Conservation (phyloP, 2,329 filamentous ascomycete genomes). For the Aspergillus oerlinghausenensis region DNA sequence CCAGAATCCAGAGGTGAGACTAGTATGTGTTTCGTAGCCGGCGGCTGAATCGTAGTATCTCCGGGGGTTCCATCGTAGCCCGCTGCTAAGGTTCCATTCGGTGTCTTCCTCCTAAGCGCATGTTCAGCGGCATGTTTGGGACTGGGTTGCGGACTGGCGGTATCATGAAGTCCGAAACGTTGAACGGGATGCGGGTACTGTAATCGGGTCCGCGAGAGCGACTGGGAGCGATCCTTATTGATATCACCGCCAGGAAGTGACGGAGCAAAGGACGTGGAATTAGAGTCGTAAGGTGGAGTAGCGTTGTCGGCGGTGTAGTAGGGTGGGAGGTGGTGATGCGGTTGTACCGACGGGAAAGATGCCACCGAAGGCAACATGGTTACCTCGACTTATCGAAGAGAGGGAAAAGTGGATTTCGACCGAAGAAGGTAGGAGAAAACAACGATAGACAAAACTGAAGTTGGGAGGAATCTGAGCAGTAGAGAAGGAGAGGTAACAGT, state of each 20-base stretch:
- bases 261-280: constrained; percentile 20
- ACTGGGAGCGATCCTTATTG: constrained; percentile 23
- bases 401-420: neutral
- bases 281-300: constrained; percentile 29
- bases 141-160: constrained; percentile 19
- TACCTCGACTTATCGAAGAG: constrained; percentile 8
- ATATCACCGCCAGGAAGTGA: constrained; percentile 22
- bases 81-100: constrained; percentile 85
- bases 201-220: constrained; percentile 27
- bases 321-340: constrained; percentile 36
- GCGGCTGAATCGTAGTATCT: constrained; percentile 67
- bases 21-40: constrained; percentile 77
- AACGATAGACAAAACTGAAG: constrained; percentile 1
- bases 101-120: constrained; percentile 84
- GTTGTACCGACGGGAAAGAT: constrained; percentile 40
- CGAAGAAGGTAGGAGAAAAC: neutral
- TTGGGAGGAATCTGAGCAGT: constrained; percentile 11
- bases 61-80: constrained; percentile 82
- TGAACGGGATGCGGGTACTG: constrained; percentile 39
- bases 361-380: constrained; percentile 49
- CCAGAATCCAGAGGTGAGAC: constrained; percentile 55
- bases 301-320: constrained; percentile 26
- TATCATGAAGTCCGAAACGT: constrained; percentile 28
- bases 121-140: constrained; percentile 53
- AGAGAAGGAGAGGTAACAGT: constrained; percentile 11